Evolutionary conservation across 208 protist genomes (phyloP), one percentile per base, ranked within the genome.

Genomic region (Vickermania ingenoplastis): DNA sequence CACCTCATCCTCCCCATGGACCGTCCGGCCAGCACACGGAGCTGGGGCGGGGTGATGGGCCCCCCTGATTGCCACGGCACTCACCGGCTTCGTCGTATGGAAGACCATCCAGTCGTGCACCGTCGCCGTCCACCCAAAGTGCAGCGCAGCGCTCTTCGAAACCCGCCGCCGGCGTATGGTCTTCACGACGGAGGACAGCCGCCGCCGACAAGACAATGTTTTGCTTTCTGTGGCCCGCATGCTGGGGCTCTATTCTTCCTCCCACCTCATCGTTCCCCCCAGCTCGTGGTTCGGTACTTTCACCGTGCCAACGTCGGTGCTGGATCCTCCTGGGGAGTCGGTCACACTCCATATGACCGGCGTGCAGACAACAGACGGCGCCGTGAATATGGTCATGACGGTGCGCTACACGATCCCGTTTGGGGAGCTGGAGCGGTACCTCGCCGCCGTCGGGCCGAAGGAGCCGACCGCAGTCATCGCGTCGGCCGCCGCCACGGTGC

Each of bases 101-200:
- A 83, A 84, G 27, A 36, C 78, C 0, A 61, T 68, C 27, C 70
- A 77, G 49, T 70, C 66, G 7, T 93, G 83, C 63, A 71, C 73
- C 7, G 41, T 90, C 22, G 59, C 50, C 25, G 79, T 91, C 26
- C 71, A 80, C 57, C 83, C 73, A 2, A 61, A 70, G 31, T 90
- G 82, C 57, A 68, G 89, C n/a, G 79, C 79, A n/a, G 69, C 90
- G 25, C 82, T 93, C 27, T 93, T 89, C 62, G 82, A 93, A 63
- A 90, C 83, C 1, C 80, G 86, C 4, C 75, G 86, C 23, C 74
- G 76, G 28, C 65, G 77, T 2, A 67, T 89, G 13, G 61, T 92
- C 24, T 69, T 72, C 58, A 87, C 85, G 2, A 87, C 86, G 2
- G 71, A 74, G 22, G 86, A 88, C 53, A 31, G 69, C 45, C 78